These are phyloP conservation scores for Eremothecium gossypii DNA, from an alignment of 1,139 yeast species.

Conservation along the genomic window DNA sequence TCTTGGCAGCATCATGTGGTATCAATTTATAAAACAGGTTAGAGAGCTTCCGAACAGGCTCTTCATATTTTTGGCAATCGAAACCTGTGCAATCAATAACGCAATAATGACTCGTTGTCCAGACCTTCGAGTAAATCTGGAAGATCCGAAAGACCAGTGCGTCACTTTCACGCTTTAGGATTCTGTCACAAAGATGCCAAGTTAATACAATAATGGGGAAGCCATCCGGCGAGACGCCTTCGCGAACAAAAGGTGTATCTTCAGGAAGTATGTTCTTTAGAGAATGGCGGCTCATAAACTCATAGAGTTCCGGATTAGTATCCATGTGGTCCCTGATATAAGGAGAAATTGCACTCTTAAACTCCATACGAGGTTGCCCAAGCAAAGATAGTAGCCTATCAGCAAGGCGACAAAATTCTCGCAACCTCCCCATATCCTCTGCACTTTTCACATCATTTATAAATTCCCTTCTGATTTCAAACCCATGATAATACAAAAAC, in stretches of 20 bases:
- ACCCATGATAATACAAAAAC: slow-evolving; percentile 54
- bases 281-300: slow-evolving; percentile 65
- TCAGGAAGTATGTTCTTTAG: slow-evolving; percentile 36
- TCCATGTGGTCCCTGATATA: slow-evolving; percentile 40
- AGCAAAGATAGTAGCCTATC: slow-evolving; percentile 30
- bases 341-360: slow-evolving; percentile 47
- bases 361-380: slow-evolving; percentile 38
- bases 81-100: slow-evolving; percentile 66
- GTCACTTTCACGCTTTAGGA: slow-evolving; percentile 43
- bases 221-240: slow-evolving; percentile 64
- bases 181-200: slow-evolving; percentile 33
- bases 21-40: slow-evolving; percentile 32
- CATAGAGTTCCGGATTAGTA: slow-evolving; percentile 47
- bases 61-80: slow-evolving; percentile 14
- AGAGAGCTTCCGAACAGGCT: slow-evolving; percentile 22
- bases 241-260: slow-evolving; percentile 42
- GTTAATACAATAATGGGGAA: slow-evolving; percentile 57
- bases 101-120: slow-evolving; percentile 59
- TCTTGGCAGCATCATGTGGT: slow-evolving; percentile 42
- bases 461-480: slow-evolving; percentile 38
- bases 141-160: slow-evolving; percentile 51
- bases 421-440: slow-evolving; percentile 19
- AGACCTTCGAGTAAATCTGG: slow-evolving; percentile 61
- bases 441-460: slow-evolving; percentile 25
- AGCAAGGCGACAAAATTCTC: slow-evolving; percentile 20